Evolutionary conservation across 2,329 filamentous ascomycete genomes (phyloP).

Genomic region (Fusarium sacchari): DNA sequence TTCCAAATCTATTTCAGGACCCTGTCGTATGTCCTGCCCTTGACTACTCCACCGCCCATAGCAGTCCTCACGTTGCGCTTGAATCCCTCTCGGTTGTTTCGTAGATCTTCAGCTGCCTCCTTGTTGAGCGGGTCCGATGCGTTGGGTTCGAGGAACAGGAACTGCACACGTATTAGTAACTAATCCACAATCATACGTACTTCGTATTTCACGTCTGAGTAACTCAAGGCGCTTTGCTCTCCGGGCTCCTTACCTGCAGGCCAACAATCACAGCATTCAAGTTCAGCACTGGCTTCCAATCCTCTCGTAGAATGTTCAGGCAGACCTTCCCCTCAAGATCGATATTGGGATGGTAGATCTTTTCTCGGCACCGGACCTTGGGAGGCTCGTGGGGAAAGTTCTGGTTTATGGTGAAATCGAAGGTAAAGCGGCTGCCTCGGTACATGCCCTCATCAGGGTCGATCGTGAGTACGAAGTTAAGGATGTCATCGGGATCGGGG

Average conservation of each 20-base stretch:
- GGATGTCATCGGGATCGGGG: slow-evolving; percentile 84
- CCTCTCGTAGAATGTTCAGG: slow-evolving; percentile 94
- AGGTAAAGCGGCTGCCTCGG: slow-evolving; percentile 86
- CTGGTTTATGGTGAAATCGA: slow-evolving; percentile 91
- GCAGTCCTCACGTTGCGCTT: slow-evolving; percentile 87
- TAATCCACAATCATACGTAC: background rate
- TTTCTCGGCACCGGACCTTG: slow-evolving; percentile 96
- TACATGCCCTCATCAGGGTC: slow-evolving; percentile 89
- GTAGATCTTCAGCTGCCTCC: slow-evolving; percentile 92
- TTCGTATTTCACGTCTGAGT: background rate
- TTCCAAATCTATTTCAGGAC: slow-evolving; percentile 70
- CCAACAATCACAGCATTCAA: slow-evolving; percentile 96
- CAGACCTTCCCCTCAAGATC: slow-evolving; percentile 98
- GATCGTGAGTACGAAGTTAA: slow-evolving; percentile 84
- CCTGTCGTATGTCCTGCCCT: slow-evolving; percentile 78
- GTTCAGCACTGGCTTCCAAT: slow-evolving; percentile 99
- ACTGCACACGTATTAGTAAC: slow-evolving; percentile 62
- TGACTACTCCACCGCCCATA: slow-evolving; percentile 84
- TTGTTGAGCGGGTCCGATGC: slow-evolving; percentile 98
- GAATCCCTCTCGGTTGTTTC: slow-evolving; percentile 86
- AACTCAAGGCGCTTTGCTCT: background rate
- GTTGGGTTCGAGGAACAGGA: slow-evolving; percentile 97
- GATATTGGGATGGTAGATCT: slow-evolving; percentile 99
- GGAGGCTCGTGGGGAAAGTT: slow-evolving; percentile 98
- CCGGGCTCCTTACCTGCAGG: slow-evolving; percentile 70